Conservation (phyloP, 768 basidiomycete species). For the Termitomyces sp. region DNA sequence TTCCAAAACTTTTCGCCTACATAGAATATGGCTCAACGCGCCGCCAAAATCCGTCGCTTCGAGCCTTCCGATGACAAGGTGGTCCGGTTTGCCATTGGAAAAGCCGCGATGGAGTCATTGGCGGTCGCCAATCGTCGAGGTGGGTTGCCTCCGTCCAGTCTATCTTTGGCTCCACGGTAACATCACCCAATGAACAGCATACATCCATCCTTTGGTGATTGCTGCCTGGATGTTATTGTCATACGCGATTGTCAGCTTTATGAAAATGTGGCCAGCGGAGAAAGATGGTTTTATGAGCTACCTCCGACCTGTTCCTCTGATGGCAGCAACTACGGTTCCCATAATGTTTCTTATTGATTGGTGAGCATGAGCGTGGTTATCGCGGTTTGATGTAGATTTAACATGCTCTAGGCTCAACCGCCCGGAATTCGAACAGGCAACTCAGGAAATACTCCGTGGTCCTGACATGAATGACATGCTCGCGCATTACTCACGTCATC, state of each 20-base stretch:
- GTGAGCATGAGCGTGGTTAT: slow-evolving; percentile 32
- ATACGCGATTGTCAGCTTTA: slow-evolving; percentile 47
- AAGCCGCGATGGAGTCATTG: slow-evolving; percentile 61
- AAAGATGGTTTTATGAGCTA: slow-evolving; percentile 41
- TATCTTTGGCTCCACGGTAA: background rate
- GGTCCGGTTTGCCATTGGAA: slow-evolving; percentile 59
- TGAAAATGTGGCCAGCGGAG: slow-evolving; percentile 64
- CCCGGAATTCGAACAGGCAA: slow-evolving; percentile 53
- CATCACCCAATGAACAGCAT: slow-evolving; percentile 31
- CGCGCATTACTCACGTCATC: slow-evolving; percentile 51
- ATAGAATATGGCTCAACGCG: slow-evolving; percentile 31
- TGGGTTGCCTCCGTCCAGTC: slow-evolving; percentile 19
- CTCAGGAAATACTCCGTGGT: slow-evolving; percentile 44
- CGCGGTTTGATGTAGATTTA: background rate
- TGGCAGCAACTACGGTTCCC: slow-evolving; percentile 58
- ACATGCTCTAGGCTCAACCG: slow-evolving; percentile 57
- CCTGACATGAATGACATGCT: slow-evolving; percentile 50
- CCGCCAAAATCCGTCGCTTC: slow-evolving; percentile 51
- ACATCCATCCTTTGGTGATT: slow-evolving; percentile 52
- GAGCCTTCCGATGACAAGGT: slow-evolving; percentile 47
- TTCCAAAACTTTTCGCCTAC: background rate
- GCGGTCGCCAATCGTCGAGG: slow-evolving; percentile 61
- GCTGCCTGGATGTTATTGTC: slow-evolving; percentile 59
- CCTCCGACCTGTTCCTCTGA: slow-evolving; percentile 56
- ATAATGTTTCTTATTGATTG: slow-evolving; percentile 67